Conservation (phyloP, 352 stramenopile genomes). For the Phytopythium montanum region DNA sequence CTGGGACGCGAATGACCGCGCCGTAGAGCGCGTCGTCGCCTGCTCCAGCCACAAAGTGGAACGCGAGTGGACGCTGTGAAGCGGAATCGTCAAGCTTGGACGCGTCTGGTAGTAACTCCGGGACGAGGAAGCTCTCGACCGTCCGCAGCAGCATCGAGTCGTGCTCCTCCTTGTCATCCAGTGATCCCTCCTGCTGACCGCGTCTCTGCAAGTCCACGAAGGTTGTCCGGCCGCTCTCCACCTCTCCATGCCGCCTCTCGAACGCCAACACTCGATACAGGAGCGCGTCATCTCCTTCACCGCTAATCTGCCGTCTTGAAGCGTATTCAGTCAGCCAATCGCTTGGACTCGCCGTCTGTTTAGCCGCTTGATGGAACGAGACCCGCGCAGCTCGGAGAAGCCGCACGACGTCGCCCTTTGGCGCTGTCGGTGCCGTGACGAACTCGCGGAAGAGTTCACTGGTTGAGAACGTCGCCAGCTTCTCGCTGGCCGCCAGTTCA, state of each 20-base stretch:
- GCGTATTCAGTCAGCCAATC: conserved; percentile 9
- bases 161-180: neutral
- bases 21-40: conserved; percentile 35
- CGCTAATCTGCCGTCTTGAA: neutral
- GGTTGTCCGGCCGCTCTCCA: neutral
- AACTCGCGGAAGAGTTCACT: conserved; percentile 50
- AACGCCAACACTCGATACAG: conserved; percentile 24
- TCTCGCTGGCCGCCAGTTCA: conserved; percentile 48
- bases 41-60: conserved; percentile 52
- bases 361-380: conserved; percentile 56
- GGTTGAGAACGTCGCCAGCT: conserved; percentile 42
- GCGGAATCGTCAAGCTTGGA: conserved; percentile 8
- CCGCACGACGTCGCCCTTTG: conserved; percentile 26
- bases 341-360: conserved; percentile 5
- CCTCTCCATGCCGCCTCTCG: conserved; percentile 4
- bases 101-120: conserved; percentile 17
- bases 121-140: conserved; percentile 43
- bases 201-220: neutral
- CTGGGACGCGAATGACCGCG: conserved; percentile 29
- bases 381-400: conserved; percentile 44
- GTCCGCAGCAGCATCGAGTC: conserved; percentile 18
- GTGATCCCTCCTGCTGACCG: neutral
- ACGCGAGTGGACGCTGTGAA: conserved; percentile 23
- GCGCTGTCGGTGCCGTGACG: conserved; percentile 8
- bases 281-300: conserved; percentile 5